Evolutionary conservation across 2,329 filamentous ascomycete species (phyloP), one percentile per base, ranked within the genome.

Genomic region (Ophiostoma quercus): DNA sequence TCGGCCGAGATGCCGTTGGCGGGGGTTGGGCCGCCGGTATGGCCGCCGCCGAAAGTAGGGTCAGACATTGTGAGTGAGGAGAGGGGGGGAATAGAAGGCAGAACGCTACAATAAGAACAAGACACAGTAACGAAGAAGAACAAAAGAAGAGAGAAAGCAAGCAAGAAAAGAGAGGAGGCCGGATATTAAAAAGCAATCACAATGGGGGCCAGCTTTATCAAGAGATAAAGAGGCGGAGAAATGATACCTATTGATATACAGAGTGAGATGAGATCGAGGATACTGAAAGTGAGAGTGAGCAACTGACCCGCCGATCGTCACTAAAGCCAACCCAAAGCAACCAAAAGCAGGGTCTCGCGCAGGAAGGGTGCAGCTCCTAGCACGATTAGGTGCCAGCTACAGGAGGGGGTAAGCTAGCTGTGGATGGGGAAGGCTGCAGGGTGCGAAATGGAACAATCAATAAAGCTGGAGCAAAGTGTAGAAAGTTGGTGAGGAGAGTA

Each of bases 21-120:
- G 41, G 71, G 60, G 6, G 66, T 63, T 4, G 68, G 22, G 37
- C 70, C 72, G 16, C 47, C 32, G 37, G 66, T 39, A 34, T 69
- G 60, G 39, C 57, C 57, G 57, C 57, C 32, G 63, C 51, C 32
- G 34, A 6, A 22, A 43, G 12, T 60, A 67, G 43, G 19, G 32
- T 60, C 41, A 8, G 71, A 60, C 71, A 72, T 72, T 19, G 43
- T 2, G 54, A 63, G 66, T 29, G 11, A 29, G 16, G 12, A n/a
- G n/a, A 32, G 32, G 12, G 37, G 34, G 37, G 51, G 16, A 47
- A 62, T 34, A 68, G 32, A 57, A 11, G 39, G 11, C 11, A 41
- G 8, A 14, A 34, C 34, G 39, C 39, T 41, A 41, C 39, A 41
- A 41, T 16, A 19, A 47, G 5, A 14, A 47, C 25, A 14, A 47